Evolutionary conservation across 1,139 yeast species (phyloP), one percentile per base, ranked within the genome.

Genomic region (Pichia sp.): DNA sequence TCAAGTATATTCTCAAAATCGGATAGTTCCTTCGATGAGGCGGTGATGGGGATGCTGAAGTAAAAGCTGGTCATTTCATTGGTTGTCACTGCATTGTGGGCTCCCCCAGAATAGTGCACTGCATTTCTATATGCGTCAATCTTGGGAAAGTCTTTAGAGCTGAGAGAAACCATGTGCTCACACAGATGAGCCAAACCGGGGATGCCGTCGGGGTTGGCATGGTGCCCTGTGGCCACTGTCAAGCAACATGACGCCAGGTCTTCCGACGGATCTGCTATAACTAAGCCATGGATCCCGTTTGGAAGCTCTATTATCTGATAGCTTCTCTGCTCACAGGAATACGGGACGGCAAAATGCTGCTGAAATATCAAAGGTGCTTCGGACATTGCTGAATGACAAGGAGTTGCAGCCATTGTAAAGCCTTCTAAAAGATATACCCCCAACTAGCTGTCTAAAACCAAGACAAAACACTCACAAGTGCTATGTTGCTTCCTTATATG

Each of bases 161-260:
- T 87, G 50, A 79, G 73, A 51, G 83, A 76, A 1, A 86, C 60
- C 77, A 82, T 75, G 66, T 87, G 93, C 59, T 87, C 93, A 65
- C 90, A 84, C 46, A 86, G 73, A 69, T 87, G 95, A 0, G 93
- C 92, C 42, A 86, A 61, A 0, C 93, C 93, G 0, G 78, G 77
- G 0, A 77, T 53, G 1, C 73, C 71, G 3, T 69, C 71, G 0
- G 87, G 85, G 61, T 87, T 92, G 52, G 78, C 73, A 63, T 79
- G 79, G 1, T 90, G 82, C 1, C 93, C 93, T 0, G 84, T 65
- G 0, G 80, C 80, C 0, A 85, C 81, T 20, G 85, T 73, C 3
- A 85, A 56, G 2, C 80, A 75, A 50, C 74, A 73, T 0, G 85
- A 73, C 1, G 80, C 79, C 0, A 71, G 53, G 8, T 73, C 74